Evolutionary conservation across 2,329 filamentous ascomycete species (phyloP).

Genomic region (Mycosphaerella sp.): DNA sequence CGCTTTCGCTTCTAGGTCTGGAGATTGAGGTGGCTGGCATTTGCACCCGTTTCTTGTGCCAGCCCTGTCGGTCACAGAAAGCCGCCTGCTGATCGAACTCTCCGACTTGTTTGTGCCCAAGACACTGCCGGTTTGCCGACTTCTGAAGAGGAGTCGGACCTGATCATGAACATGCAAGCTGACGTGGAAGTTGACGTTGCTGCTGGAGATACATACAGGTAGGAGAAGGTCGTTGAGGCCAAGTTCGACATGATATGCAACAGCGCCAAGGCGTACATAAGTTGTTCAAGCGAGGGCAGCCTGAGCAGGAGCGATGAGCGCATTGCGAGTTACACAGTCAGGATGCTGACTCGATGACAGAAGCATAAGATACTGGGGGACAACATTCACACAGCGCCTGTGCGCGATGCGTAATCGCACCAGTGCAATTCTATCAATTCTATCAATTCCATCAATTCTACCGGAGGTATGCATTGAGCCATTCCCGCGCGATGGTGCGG

Average conservation of each 20-base stretch:
- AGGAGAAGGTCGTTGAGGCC: background rate
- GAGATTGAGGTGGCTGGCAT: background rate
- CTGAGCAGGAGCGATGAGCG: background rate
- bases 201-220: background rate
- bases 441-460: background rate
- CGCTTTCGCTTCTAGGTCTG: background rate
- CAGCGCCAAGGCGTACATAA: slow-evolving; percentile 1
- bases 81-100: slow-evolving; percentile 4
- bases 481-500: slow-evolving; percentile 4
- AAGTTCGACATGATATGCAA: background rate
- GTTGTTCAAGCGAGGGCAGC: background rate
- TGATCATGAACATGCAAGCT: slow-evolving; percentile 1
- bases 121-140: slow-evolving; percentile 5
- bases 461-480: background rate
- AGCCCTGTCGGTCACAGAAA: slow-evolving; percentile 4
- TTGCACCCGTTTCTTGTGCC: background rate
- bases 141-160: background rate
- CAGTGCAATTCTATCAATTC: background rate
- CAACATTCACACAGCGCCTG: slow-evolving; percentile 4
- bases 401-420: background rate
- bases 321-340: background rate
- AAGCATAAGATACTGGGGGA: background rate
- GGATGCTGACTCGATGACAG: slow-evolving; percentile 4
- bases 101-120: background rate
- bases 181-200: slow-evolving; percentile 7